Conservation (phyloP, 192 early-diverging fungal species). For the Coemansia sp. region DNA sequence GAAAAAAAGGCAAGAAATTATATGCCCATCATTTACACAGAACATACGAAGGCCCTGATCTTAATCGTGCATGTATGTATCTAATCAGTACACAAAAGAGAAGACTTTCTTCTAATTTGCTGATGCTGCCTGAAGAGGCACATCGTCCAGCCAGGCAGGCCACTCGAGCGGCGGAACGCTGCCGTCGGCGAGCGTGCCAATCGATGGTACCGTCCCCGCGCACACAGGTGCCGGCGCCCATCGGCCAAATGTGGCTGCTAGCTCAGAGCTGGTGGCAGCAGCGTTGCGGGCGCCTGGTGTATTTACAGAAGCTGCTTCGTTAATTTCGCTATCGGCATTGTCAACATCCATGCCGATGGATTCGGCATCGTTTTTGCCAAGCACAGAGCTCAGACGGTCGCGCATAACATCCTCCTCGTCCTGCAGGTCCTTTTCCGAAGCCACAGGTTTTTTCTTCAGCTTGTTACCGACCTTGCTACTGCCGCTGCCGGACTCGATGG, state of each 20-base stretch:
- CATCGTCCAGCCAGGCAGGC: constrained; percentile 42
- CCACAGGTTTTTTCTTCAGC: neutral
- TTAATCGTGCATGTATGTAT: neutral
- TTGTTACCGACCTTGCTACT: neutral
- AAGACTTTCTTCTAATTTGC: neutral
- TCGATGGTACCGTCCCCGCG: constrained; percentile 28
- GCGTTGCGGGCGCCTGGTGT: neutral
- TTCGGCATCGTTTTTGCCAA: constrained; percentile 5
- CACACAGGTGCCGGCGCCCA: constrained; percentile 21
- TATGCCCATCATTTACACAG: no score
- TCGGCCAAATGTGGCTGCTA: constrained; percentile 8
- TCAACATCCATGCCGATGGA: neutral
- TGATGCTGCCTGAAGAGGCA: constrained; percentile 12
- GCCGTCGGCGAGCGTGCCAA: constrained; percentile 30
- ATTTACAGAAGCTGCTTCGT: neutral
- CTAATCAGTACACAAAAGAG: neutral
- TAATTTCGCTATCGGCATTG: neutral
- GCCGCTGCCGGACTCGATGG: constrained; percentile 21
- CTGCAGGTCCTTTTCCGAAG: constrained; percentile 20
- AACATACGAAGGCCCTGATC: no score
- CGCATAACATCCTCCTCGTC: constrained; percentile 41
- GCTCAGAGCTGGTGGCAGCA: neutral
- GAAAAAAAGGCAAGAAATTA: no score
- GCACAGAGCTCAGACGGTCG: constrained; percentile 20
- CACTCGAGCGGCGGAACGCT: constrained; percentile 36